Base-by-base conservation (phyloP, 176 grass and related monocot genomes). In the Carex myosuroides region DNA sequence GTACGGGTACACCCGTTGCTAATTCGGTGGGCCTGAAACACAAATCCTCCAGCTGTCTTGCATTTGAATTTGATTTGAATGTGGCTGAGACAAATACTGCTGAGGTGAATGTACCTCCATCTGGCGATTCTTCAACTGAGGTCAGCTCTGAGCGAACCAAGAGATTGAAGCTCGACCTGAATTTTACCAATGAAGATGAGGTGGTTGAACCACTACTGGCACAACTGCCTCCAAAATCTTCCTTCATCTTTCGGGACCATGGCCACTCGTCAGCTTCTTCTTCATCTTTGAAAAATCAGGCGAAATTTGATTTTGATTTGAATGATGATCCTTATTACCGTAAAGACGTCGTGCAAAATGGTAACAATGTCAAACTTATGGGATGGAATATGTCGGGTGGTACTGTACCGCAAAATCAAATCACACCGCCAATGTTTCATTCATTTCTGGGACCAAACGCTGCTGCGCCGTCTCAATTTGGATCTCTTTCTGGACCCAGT, bases 51-150 rank as follows among this genome's bases (percentile, higher is more conserved):
- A 87, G 60, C n/a, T 87, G 80, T 37, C 14, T 76, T 46, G 86
- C 63, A 22, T 73, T 87, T 60, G 86, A 66, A 35, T 73, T 87
- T 87, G 86, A 87, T 87, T 52, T 87, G 57, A 87, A 87, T 82
- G 86, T 80, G 17, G 52, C 63, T 41, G 81, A 87, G 50, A 24
- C 10, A 42, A 81, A 83, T 67, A 37, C 70, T 84, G 39, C 67
- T 48, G 70, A 86, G 5, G 84, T 58, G 18, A n/a, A 24, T 26
- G 52, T 64, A 58, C 79, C 68, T 33, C 60, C 85, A 59, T 59
- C 75, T 16, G 85, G 64, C 0, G 35, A 80, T 83, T 87, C 86
- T 83, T 87, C 86, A 35, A 75, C 50, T 3, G 86, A 87, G 71
- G 79, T 76, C 79, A 83, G 79, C 61, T 83, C 66, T 46, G 70